phyloP scores from a whole-genome alignment of 2,329 filamentous ascomycete genomes.

The Leptographium wingfieldii region DNA sequence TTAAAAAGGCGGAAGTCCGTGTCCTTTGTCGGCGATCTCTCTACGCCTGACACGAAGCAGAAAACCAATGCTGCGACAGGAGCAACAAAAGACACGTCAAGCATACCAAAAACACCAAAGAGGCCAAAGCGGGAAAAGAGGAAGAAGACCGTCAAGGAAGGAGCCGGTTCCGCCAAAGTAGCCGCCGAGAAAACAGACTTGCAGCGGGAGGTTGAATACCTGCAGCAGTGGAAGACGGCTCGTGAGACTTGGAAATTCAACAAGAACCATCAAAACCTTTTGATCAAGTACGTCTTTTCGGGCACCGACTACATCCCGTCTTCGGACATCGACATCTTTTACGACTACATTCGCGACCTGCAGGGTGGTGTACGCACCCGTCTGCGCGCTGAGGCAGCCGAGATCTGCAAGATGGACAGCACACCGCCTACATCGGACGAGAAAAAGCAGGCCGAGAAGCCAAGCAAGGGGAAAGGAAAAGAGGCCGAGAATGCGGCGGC shows the following conservation, averaged over 20 bases:
- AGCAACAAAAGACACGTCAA: conserved; percentile 12
- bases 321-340: conserved; percentile 54
- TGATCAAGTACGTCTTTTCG: conserved; percentile 74
- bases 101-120: neutral
- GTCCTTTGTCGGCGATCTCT: conserved; percentile 25
- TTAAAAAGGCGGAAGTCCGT: conserved; percentile 31
- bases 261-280: conserved; percentile 76
- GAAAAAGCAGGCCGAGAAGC: conserved; percentile 14
- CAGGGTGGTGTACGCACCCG: conserved; percentile 62
- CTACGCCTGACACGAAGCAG: conserved; percentile 24
- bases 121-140: conserved; percentile 10
- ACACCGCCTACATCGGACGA: conserved; percentile 26
- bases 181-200: conserved; percentile 29
- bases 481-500: neutral
- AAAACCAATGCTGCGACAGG: neutral
- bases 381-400: conserved; percentile 52
- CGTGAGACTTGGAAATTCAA: conserved; percentile 84
- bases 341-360: conserved; percentile 67
- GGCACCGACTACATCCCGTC: conserved; percentile 56
- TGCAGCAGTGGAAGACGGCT: conserved; percentile 60
- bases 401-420: conserved; percentile 40
- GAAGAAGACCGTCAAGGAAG: conserved; percentile 18
- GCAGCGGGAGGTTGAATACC: conserved; percentile 60
- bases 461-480: neutral
- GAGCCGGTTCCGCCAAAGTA: conserved; percentile 16